These are phyloP conservation scores for Arthrocladium fulminans DNA, from an alignment of 2,329 filamentous ascomycete genomes.

Conservation along the genomic window DNA sequence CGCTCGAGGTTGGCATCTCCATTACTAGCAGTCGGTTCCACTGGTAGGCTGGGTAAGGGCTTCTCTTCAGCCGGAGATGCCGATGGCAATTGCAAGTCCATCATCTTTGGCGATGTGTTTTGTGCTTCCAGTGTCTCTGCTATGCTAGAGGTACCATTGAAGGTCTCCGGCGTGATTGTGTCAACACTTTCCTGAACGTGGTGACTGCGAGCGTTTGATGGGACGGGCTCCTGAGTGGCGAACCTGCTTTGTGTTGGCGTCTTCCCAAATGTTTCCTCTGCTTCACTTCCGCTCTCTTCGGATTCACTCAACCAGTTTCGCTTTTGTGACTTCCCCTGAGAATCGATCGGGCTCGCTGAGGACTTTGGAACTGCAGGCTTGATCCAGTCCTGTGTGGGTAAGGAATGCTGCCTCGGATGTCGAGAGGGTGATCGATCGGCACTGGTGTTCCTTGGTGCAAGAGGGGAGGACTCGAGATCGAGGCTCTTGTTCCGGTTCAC, in stretches of 20 bases:
- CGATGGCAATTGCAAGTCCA: neutral
- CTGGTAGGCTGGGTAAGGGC: slow-evolving; percentile 32
- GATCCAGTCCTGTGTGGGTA: slow-evolving; percentile 1
- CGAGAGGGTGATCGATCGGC: neutral
- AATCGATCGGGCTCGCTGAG: slow-evolving; percentile 22
- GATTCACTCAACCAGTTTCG: slow-evolving; percentile 75
- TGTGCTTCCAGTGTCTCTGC: slow-evolving; percentile 10
- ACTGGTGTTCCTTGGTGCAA: slow-evolving; percentile 5
- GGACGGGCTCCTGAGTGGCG: neutral
- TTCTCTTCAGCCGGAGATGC: slow-evolving; percentile 26
- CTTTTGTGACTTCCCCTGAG: slow-evolving; percentile 56
- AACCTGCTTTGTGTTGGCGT: slow-evolving; percentile 16
- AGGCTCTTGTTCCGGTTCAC: slow-evolving; percentile 26
- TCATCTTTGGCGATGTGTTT: neutral
- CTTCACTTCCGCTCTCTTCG: slow-evolving; percentile 60
- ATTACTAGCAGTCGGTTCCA: slow-evolving; percentile 22
- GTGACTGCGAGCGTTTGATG: slow-evolving; percentile 3
- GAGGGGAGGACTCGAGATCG: slow-evolving; percentile 12
- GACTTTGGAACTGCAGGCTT: neutral
- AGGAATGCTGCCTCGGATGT: slow-evolving; percentile 2
- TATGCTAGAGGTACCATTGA: slow-evolving; percentile 17
- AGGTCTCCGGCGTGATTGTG: slow-evolving; percentile 21
- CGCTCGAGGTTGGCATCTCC: slow-evolving; percentile 16
- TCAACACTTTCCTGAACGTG: slow-evolving; percentile 17
- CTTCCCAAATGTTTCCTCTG: slow-evolving; percentile 46